phyloP scores from a whole-genome alignment of 352 stramenopile species.

The Paralagenidium karlingii region DNA sequence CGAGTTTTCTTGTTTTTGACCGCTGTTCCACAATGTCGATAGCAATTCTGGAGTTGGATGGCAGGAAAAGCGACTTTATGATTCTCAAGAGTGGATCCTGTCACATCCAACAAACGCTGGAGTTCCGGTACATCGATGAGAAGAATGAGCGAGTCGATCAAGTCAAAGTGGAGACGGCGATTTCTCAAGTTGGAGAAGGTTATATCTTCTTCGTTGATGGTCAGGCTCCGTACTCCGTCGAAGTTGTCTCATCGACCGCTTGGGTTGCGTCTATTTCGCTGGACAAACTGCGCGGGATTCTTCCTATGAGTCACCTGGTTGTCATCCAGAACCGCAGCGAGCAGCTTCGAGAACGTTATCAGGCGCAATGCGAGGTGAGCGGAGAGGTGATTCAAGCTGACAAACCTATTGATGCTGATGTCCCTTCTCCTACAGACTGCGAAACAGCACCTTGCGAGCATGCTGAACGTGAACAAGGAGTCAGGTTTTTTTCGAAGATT shows the following conservation, averaged over 20 bases:
- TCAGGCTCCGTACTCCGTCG: constrained; percentile 18
- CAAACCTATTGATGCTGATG: no score
- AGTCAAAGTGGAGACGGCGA: constrained; percentile 26
- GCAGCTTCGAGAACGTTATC: constrained; percentile 9
- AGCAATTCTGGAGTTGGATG: not conserved
- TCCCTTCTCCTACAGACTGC: constrained; percentile 23
- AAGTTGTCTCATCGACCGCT: constrained; percentile 27
- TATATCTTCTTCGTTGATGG: constrained; percentile 48
- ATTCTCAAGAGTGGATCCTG: no score
- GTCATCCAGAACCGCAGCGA: constrained; percentile 7
- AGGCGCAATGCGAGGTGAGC: constrained; percentile 15
- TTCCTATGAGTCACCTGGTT: constrained; percentile 16
- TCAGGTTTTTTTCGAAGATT: no score
- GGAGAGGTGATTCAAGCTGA: constrained; percentile 11
- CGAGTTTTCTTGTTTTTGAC: not conserved
- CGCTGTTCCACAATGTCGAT: not conserved
- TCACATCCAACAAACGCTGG: constrained; percentile 1
- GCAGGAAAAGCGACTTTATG: not conserved
- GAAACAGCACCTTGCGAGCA: constrained; percentile 17
- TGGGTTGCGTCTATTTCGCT: constrained; percentile 27
- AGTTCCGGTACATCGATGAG: constrained; percentile 1
- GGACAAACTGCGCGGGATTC: constrained; percentile 28
- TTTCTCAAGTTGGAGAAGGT: constrained; percentile 30
- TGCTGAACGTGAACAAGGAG: constrained; percentile 57
- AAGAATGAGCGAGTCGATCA: no score